Base-by-base conservation (phyloP, 306 rosid genomes). In the Abrus precatorius region DNA sequence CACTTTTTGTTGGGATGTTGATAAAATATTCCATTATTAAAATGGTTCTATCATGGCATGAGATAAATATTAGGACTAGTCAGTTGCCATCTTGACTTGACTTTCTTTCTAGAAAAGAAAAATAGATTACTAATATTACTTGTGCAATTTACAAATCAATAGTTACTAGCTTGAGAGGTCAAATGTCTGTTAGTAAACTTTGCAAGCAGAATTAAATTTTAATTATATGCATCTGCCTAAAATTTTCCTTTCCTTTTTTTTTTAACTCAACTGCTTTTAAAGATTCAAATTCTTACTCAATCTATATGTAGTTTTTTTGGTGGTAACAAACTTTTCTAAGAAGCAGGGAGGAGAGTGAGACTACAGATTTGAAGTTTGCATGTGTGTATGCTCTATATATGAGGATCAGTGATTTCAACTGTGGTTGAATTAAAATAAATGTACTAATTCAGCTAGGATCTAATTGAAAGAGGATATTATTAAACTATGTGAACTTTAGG, bases 121-220 rank as follows among this genome's bases (percentile, higher is more conserved):
- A 64, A 57, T 57, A 30, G 43, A 60, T 30, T 12, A 41, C 41
- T 63, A 38, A 70, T 30, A 74, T 11, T 72, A 11, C 64, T 34
- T 20, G 4, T 43, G 50, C 45, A 45, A 73, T 61, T 78, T 73
- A 48, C 57, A 32, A 59, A 59, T 69, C 53, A 48, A 8, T 40
- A 56, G 44, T 60, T 38, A 77, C 79, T 41, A 43, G 47, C 53
- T 68, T 62, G 62, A 60, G 74, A 49, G 57, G 14, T 74, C 47
- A 57, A 56, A 56, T 48, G 33, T 55, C n/a, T 29, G 43, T 43
- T 33, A 34, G 45, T 53, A 71, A 41, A 60, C 45, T 68, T 66
- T 38, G 57, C 44, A 56, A 10, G 11, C 44, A 74, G 47, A 38
- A 61, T 3, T 67, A 49, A 59, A n/a, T 13, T 69, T 28, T 33